These are phyloP conservation scores for Niveomyces coronatus DNA, from an alignment of 2,329 filamentous ascomycete species.

Conservation along the genomic window DNA sequence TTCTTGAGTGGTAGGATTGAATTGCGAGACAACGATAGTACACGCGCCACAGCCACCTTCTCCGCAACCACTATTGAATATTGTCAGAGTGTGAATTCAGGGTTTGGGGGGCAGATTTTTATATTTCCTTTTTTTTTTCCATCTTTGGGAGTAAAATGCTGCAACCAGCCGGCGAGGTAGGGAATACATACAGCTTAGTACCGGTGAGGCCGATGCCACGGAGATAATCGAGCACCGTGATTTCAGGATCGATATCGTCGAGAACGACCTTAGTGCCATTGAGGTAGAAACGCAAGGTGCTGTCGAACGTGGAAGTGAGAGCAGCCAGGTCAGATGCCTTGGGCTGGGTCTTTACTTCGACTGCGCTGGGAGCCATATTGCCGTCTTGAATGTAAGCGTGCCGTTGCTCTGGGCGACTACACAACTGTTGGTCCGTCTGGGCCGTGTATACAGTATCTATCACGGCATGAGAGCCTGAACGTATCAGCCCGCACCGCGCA, in stretches of 20 bases:
- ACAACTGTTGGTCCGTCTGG: too few relatives aligned
- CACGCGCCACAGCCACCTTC: slow-evolving; percentile 96
- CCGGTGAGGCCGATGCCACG: slow-evolving; percentile 88
- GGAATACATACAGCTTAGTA: slow-evolving; percentile 61
- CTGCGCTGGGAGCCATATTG: slow-evolving; percentile 45
- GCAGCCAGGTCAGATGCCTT: slow-evolving; percentile 23
- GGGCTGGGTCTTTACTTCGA: slow-evolving; percentile 36
- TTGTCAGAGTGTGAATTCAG: not conserved
- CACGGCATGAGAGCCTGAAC: not conserved
- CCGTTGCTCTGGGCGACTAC: too few relatives aligned
- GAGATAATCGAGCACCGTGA: slow-evolving; percentile 87
- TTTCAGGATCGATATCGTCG: slow-evolving; percentile 80
- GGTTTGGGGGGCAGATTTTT: not conserved
- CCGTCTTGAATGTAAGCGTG: too few relatives aligned
- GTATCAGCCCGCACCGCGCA: too few relatives aligned
- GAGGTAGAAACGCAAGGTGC: slow-evolving; percentile 84
- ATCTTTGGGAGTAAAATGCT: too few relatives aligned
- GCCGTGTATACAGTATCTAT: too few relatives aligned
- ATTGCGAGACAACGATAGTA: slow-evolving; percentile 88
- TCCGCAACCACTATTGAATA: slow-evolving; percentile 58
- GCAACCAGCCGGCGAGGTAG: not conserved
- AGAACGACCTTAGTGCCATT: slow-evolving; percentile 86
- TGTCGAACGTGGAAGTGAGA: slow-evolving; percentile 70
- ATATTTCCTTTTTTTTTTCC: too few relatives aligned
- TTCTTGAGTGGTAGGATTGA: slow-evolving; percentile 82